phyloP scores from a whole-genome alignment of 192 early-diverging fungal species.

The Mortierella alpina region DNA sequence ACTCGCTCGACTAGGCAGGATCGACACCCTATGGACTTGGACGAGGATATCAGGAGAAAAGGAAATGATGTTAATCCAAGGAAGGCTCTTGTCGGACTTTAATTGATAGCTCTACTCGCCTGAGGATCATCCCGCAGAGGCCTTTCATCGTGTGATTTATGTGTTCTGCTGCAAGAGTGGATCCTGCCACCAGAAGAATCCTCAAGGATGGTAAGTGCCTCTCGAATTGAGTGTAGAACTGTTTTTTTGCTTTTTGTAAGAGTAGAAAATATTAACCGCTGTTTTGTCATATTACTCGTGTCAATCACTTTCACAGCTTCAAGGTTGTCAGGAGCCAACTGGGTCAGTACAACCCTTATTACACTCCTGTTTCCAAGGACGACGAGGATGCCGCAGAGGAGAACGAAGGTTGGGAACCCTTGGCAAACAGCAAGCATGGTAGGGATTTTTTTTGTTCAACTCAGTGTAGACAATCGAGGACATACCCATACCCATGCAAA shows the following conservation, averaged over 20 bases:
- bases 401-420: slow-evolving; percentile 46
- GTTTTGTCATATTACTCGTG: background rate
- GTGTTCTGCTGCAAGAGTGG: slow-evolving; percentile 94
- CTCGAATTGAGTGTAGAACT: background rate
- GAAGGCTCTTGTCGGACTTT: background rate
- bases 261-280: background rate
- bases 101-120: slow-evolving; percentile 84
- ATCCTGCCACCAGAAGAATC: slow-evolving; percentile 73
- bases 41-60: background rate
- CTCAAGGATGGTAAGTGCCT: slow-evolving; percentile 60
- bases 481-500: background rate
- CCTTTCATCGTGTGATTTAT: slow-evolving; percentile 92
- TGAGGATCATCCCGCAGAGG: slow-evolving; percentile 86
- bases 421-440: slow-evolving; percentile 30
- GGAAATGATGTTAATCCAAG: background rate
- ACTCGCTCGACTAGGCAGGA: background rate
- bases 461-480: background rate
- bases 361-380: slow-evolving; percentile 53
- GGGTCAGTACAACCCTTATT: slow-evolving; percentile 77
- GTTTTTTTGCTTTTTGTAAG: background rate
- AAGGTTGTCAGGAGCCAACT: slow-evolving; percentile 87
- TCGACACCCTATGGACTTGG: background rate
- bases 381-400: slow-evolving; percentile 49
- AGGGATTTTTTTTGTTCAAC: background rate
- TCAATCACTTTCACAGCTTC: slow-evolving; percentile 66